Evolutionary conservation across 805 yeast genomes (phyloP).

Genomic region (Sugiyamaella chiloensis): DNA sequence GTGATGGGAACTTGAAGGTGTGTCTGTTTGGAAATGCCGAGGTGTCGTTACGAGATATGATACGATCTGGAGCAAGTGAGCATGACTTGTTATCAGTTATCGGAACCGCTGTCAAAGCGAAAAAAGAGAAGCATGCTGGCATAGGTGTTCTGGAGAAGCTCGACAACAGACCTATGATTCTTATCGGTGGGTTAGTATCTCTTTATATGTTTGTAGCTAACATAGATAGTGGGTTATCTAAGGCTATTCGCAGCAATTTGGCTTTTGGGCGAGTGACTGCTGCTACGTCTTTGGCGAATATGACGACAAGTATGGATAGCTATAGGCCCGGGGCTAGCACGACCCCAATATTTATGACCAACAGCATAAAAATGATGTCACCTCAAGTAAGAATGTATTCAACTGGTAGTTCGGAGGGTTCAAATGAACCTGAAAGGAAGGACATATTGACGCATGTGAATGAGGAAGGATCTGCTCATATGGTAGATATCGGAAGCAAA

Average conservation of each 20-base stretch:
- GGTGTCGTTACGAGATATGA: constrained; percentile 44
- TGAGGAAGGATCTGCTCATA: constrained; percentile 42
- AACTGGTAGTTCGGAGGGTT: no score
- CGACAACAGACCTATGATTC: constrained; percentile 54
- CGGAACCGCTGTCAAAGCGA: constrained; percentile 44
- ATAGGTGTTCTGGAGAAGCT: constrained; percentile 43
- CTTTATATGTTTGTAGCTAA: not conserved
- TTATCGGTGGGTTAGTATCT: constrained; percentile 48
- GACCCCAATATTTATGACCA: not conserved
- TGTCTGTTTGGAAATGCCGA: constrained; percentile 54
- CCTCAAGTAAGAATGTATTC: not conserved
- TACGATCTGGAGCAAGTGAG: constrained; percentile 39
- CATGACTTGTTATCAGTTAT: constrained; percentile 40
- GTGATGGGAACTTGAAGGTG: constrained; percentile 54
- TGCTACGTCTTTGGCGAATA: not conserved
- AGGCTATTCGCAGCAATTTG: no score
- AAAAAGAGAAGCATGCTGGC: constrained; percentile 53
- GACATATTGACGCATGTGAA: constrained; percentile 41
- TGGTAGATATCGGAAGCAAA: constrained; percentile 50
- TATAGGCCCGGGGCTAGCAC: not conserved
- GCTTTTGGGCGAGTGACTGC: not conserved
- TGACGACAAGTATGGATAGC: not conserved
- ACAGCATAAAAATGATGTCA: no score
- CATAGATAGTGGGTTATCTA: not conserved
- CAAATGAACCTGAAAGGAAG: not conserved